A percentile compares a stretch with the other conserved stretches of the same genome.
Conservation (phyloP, 83 land plant species). For the Isoetes engelmannii region DNA sequence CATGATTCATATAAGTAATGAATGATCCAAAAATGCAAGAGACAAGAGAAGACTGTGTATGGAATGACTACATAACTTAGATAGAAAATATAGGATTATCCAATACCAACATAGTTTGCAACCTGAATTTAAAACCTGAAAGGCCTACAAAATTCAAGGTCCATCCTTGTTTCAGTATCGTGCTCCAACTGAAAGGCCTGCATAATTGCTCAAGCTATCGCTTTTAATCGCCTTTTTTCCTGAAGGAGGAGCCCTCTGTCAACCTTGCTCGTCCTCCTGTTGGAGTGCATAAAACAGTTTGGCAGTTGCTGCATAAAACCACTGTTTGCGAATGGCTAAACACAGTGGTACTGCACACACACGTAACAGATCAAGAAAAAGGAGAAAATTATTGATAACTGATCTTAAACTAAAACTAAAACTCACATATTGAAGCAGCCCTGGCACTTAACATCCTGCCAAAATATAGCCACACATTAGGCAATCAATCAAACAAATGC, state of each 20-base stretch:
- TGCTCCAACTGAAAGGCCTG: neutral
- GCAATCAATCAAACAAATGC: neutral
- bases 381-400: neutral
- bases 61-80: no score
- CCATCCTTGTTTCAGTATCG: no score
- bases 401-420: neutral
- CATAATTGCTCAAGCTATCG: neutral
- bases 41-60: no score
- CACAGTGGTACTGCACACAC: slow-evolving; percentile 29
- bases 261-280: slow-evolving; percentile 37
- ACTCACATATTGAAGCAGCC: slow-evolving; percentile 39
- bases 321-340: slow-evolving; percentile 42
- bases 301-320: slow-evolving; percentile 23
- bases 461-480: neutral
- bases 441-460: slow-evolving; percentile 41
- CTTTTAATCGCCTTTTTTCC: slow-evolving; percentile 26
- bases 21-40: no score
- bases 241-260: slow-evolving; percentile 37
- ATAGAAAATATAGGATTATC: no score
- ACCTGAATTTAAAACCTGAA: no score
- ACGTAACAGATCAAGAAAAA: neutral
- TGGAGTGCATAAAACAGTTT: slow-evolving; percentile 29
- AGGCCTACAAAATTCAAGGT: no score
- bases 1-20: no score
- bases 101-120: no score